These are phyloP conservation scores for Phytophthora sojae DNA, from an alignment of 352 stramenopile genomes.

Conservation along the genomic window DNA sequence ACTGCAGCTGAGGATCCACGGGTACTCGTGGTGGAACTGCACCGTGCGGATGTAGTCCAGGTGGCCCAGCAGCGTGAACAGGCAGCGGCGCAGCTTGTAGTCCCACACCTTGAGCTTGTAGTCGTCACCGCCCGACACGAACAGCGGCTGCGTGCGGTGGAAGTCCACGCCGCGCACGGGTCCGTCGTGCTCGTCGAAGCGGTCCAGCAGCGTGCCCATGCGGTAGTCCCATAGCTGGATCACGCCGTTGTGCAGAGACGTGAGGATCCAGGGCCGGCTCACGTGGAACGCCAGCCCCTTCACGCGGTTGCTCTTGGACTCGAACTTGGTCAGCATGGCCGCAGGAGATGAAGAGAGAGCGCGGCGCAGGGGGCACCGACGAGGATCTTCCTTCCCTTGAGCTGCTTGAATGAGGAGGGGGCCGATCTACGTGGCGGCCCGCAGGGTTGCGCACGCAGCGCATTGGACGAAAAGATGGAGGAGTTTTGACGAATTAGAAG, in stretches of 20 bases:
- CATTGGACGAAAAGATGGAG: slow-evolving; percentile 19
- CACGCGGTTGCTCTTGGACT: slow-evolving; percentile 99
- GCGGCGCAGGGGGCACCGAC: not conserved
- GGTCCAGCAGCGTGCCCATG: slow-evolving; percentile 98
- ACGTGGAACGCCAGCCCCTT: slow-evolving; percentile 99
- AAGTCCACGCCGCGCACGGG: slow-evolving; percentile 99
- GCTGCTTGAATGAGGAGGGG: slow-evolving; percentile 19
- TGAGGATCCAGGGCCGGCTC: slow-evolving; percentile 99
- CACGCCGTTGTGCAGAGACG: slow-evolving; percentile 99
- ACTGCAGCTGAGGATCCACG: slow-evolving; percentile 97
- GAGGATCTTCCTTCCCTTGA: slow-evolving; percentile 17
- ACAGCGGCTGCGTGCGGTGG: slow-evolving; percentile 97
- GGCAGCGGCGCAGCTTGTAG: slow-evolving; percentile 98
- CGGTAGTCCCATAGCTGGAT: slow-evolving; percentile 99
- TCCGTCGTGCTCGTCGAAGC: slow-evolving; percentile 99
- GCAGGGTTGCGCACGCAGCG: not conserved
- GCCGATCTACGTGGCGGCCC: slow-evolving; percentile 28
- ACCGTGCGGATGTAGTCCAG: slow-evolving; percentile 99
- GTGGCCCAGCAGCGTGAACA: slow-evolving; percentile 99
- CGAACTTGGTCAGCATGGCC: slow-evolving; percentile 99
- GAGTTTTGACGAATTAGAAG: slow-evolving; percentile 1
- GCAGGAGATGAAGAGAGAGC: not conserved
- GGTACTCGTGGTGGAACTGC: slow-evolving; percentile 99
- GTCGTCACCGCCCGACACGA: slow-evolving; percentile 99
- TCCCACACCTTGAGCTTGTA: slow-evolving; percentile 99